Conservation (phyloP, 139 green algal species). For the Pleodorina starrii region DNA sequence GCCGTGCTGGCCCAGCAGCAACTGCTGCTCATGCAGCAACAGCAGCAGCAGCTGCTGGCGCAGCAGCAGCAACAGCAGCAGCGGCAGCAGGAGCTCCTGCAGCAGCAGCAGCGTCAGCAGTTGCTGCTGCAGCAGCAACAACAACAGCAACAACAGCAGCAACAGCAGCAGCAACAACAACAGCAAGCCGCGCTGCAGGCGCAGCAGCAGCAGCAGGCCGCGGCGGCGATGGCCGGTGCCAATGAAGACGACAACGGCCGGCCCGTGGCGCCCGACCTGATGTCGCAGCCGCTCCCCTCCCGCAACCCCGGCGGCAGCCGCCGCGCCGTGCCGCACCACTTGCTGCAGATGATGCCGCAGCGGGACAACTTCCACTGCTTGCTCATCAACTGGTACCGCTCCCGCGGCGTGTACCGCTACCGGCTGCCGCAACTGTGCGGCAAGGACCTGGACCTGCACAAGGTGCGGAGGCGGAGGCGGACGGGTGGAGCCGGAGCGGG, state of each 20-base stretch:
- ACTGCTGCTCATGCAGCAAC: neutral
- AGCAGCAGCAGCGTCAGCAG: constrained; percentile 3
- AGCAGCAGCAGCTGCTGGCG: constrained; percentile 28
- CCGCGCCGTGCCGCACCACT: constrained; percentile 34
- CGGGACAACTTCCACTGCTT: constrained; percentile 65
- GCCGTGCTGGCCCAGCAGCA: constrained; percentile 12
- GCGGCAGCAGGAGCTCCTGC: constrained; percentile 5
- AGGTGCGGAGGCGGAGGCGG: constrained; percentile 55
- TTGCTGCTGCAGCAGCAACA: neutral
- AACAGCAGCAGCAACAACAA: constrained; percentile 26
- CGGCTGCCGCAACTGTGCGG: constrained; percentile 78
- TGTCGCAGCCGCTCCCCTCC: neutral
- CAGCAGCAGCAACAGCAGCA: constrained; percentile 40
- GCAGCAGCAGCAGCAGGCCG: constrained; percentile 38
- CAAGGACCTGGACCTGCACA: constrained; percentile 80
- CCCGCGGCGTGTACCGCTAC: constrained; percentile 70
- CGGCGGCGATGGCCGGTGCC: neutral
- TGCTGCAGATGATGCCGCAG: constrained; percentile 44
- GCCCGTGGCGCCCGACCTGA: neutral
- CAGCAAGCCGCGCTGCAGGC: constrained; percentile 15
- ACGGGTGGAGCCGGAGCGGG: too few relatives aligned
- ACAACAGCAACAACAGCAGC: constrained; percentile 19
- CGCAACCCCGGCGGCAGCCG: constrained; percentile 1
- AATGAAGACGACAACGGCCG: constrained; percentile 25
- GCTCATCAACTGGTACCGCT: constrained; percentile 74